Base-by-base conservation (phyloP, 306 rosid species). In the Glycyrrhiza uralensis region DNA sequence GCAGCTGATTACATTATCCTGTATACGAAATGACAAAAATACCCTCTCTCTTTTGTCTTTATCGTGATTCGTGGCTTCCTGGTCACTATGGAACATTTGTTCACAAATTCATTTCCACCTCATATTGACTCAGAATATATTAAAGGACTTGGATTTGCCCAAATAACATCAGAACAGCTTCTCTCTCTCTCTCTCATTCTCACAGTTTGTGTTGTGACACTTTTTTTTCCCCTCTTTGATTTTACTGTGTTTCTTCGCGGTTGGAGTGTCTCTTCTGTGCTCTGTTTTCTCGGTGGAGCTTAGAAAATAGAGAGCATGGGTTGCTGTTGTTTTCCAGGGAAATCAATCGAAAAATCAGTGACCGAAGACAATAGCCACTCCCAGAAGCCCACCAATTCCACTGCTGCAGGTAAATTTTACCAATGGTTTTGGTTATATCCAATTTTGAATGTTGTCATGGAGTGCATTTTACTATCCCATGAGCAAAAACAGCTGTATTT, bases 321-420 rank as follows among this genome's bases (percentile, higher is more conserved):
- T 79, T 92, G 92, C 78, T 89, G 87, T 66, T 18, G 83, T 58
- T 89, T 87, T 74, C 1, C 45, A 12, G 78, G 80, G 32, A 69
- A 82, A 64, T 81, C 90, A 3, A 68, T 77, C 69, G 51, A 74
- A 49, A 50, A 73, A 81, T 50, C 86, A 6, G 75, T 62, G 3
- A 73, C 22, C 14, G 22, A 72, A 39, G 70, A 65, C 64, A 41
- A 13, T 56, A 42, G 35, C 23, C 35, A 66, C 36, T 68, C 64
- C 76, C 39, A 47, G 26, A 84, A 81, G 76, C 67, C 83, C 4
- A 67, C 65, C 26, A 81, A 84, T 82, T 87, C 38, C 76, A 18
- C 73, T 8, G 60, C 33, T 51, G 44, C 76, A 57, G 93, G 89
- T 87, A 18, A 28, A 45, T 52, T 69, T 57, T 72, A 5, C 11